phyloP scores from a whole-genome alignment of 139 green algal species.

The Picochlorum sp. region DNA sequence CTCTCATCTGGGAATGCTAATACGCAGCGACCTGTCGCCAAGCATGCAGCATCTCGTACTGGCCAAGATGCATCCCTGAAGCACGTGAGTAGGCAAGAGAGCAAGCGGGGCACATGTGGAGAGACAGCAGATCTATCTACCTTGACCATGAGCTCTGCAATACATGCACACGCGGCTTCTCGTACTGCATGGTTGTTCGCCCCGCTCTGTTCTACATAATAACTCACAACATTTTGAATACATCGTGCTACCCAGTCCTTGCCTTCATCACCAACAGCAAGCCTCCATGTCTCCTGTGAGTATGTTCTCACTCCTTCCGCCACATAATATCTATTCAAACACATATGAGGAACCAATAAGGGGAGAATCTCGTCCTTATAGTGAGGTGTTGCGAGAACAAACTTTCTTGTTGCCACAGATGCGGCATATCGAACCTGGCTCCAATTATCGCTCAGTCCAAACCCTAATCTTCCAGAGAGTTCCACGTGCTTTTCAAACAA shows the following conservation, averaged over 20 bases:
- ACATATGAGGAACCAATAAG: slow-evolving; percentile 73
- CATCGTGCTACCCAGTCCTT: slow-evolving; percentile 46
- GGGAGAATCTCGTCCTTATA: slow-evolving; percentile 36
- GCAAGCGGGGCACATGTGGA: slow-evolving; percentile 54
- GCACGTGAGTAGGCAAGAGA: slow-evolving; percentile 56
- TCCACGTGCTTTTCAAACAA: slow-evolving; percentile 9
- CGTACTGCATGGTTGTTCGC: slow-evolving; percentile 81
- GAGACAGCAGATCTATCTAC: slow-evolving; percentile 49
- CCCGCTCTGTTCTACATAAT: slow-evolving; percentile 65
- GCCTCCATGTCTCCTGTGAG: slow-evolving; percentile 66
- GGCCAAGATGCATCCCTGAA: slow-evolving; percentile 85
- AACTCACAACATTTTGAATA: slow-evolving; percentile 42
- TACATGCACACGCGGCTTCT: slow-evolving; percentile 85
- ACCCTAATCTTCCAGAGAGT: slow-evolving; percentile 15
- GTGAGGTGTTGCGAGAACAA: slow-evolving; percentile 41
- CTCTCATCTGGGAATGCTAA: slow-evolving; percentile 50
- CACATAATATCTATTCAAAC: slow-evolving; percentile 90
- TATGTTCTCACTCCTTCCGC: slow-evolving; percentile 83
- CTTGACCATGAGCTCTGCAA: slow-evolving; percentile 85
- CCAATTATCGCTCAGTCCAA: slow-evolving; percentile 76
- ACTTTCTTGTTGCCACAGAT: slow-evolving; percentile 54
- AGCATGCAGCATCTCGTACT: slow-evolving; percentile 48
- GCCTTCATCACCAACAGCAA: slow-evolving; percentile 53
- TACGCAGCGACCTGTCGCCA: slow-evolving; percentile 41
- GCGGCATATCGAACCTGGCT: slow-evolving; percentile 78